These are phyloP conservation scores for Pestalotiopsis sp. DNA, from an alignment of 2,329 filamentous ascomycete genomes.

Conservation along the genomic window DNA sequence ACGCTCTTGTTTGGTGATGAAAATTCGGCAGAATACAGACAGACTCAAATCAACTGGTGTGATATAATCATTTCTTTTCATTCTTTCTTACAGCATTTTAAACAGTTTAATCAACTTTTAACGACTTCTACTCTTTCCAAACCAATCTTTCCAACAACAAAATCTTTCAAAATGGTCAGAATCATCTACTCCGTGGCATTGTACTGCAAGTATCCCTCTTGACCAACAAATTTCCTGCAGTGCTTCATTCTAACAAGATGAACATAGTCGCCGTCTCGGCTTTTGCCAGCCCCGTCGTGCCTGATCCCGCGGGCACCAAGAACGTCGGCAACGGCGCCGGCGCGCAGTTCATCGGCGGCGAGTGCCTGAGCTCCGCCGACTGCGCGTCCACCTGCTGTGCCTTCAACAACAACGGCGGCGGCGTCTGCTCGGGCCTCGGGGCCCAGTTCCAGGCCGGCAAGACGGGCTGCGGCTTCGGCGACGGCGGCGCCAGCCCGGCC, in stretches of 20 bases:
- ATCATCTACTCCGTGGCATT: not conserved
- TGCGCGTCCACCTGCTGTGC: conserved; percentile 33
- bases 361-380: conserved; percentile 28
- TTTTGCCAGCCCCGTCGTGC: conserved; percentile 16
- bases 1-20: too few relatives aligned
- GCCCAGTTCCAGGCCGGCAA: conserved; percentile 37
- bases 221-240: not conserved
- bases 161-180: conserved; percentile 9
- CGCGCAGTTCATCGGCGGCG: conserved; percentile 30
- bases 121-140: not conserved
- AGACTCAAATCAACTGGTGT: not conserved
- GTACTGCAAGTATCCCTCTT: conserved; percentile 3
- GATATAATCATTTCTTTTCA: too few relatives aligned
- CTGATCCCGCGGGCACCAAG: conserved; percentile 27
- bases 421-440: conserved; percentile 37
- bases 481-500: conserved; percentile 10
- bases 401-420: conserved; percentile 25
- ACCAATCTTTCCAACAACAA: not conserved
- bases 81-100: too few relatives aligned
- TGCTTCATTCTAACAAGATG: not conserved
- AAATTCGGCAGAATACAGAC: not conserved
- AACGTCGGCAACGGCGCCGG: conserved; percentile 29
- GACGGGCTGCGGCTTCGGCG: conserved; percentile 30
- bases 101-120: not conserved
- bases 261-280: conserved; percentile 13